Evolutionary conservation across 2,329 filamentous ascomycete species (phyloP).

Genomic region (Stagonosporopsis vannaccii): DNA sequence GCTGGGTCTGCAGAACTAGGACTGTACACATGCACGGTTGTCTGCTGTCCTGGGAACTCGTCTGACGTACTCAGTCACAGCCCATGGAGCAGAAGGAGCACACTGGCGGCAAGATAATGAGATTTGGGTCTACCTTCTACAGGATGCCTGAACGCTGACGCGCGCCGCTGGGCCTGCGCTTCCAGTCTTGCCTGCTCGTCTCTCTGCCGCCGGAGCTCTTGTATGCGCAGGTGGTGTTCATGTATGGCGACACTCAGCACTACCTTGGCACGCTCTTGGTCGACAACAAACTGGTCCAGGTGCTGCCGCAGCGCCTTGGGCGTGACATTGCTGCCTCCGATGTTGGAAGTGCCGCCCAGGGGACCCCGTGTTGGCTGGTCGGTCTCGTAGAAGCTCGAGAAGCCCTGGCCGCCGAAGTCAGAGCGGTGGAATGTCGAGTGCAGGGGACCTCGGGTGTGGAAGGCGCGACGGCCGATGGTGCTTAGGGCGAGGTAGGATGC

Average conservation of each 20-base stretch:
- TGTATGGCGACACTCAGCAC: constrained; percentile 92
- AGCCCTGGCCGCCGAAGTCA: constrained; percentile 69
- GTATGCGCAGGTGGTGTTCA: constrained; percentile 92
- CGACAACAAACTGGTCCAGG: constrained; percentile 94
- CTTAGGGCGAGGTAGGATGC: constrained; percentile 50
- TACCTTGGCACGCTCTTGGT: constrained; percentile 93
- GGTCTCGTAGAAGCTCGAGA: constrained; percentile 69
- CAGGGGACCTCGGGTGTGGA: constrained; percentile 46
- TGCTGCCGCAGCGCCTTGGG: constrained; percentile 80
- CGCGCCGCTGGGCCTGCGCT: constrained; percentile 74
- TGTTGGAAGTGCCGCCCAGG: constrained; percentile 64
- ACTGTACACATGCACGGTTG: constrained; percentile 52
- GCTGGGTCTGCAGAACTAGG: constrained; percentile 21
- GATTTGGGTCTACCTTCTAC: constrained; percentile 69
- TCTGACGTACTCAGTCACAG: constrained; percentile 54
- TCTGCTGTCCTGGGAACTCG: constrained; percentile 68
- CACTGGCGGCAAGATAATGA: constrained; percentile 19
- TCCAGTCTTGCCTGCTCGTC: constrained; percentile 79
- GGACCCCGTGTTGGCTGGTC: constrained; percentile 68
- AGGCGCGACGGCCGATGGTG: constrained; percentile 39
- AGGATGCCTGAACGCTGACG: constrained; percentile 73
- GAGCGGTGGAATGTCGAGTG: constrained; percentile 63
- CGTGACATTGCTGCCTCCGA: constrained; percentile 66
- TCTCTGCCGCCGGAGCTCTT: constrained; percentile 75
- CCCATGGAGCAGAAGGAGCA: constrained; percentile 15